Conservation (phyloP, 306 rosid species). For the Sicyos baderoa region DNA sequence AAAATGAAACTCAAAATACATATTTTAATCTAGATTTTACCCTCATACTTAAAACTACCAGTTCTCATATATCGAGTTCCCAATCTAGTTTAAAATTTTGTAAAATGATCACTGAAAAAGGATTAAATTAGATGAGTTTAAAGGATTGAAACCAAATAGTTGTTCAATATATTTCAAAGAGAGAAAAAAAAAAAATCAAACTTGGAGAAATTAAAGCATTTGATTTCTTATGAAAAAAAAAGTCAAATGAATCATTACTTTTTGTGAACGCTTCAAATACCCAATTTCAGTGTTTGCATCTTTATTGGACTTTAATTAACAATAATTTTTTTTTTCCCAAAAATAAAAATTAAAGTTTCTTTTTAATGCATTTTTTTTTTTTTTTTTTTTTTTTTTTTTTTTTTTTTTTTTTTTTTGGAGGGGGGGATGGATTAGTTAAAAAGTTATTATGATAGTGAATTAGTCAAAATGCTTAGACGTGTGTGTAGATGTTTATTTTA, state of each 20-base stretch:
- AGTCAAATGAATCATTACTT: not conserved
- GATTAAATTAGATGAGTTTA: too few relatives aligned
- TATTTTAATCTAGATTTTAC: too few relatives aligned
- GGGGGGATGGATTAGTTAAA: too few relatives aligned
- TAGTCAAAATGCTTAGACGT: not conserved
- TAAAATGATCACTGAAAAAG: too few relatives aligned
- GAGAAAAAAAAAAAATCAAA: not conserved
- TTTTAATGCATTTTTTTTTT: constrained; percentile 4
- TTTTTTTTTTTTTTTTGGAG: too few relatives aligned
- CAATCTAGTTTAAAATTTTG: not conserved
- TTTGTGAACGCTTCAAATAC: not conserved
- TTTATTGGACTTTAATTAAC: not conserved
- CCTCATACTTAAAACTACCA: too few relatives aligned
- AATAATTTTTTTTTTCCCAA: not conserved
- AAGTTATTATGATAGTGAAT: not conserved
- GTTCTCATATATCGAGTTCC: too few relatives aligned
- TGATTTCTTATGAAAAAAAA: not conserved
- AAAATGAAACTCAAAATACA: too few relatives aligned
- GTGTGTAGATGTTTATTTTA: not conserved
- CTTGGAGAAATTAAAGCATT: not conserved
- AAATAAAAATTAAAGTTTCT: not conserved
- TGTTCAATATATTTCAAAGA: too few relatives aligned
- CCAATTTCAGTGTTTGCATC: not conserved
- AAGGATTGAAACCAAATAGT: too few relatives aligned
- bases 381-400: too few relatives aligned